Base-by-base conservation (phyloP, 495 filamentous ascomycete genomes). In the Daldinia loculata region DNA sequence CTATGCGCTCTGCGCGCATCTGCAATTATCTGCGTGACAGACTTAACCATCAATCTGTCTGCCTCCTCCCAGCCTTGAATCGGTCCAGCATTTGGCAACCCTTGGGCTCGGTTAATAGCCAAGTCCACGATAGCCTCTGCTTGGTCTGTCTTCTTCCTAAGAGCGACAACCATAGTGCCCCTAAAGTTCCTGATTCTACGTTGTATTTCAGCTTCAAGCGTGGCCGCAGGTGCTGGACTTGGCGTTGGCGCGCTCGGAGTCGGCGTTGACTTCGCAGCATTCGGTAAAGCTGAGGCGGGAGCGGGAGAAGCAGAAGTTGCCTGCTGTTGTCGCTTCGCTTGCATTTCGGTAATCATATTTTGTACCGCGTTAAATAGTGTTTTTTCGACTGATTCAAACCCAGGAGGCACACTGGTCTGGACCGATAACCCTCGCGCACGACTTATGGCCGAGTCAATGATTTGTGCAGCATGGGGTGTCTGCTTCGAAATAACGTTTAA, bases 51-150 rank as follows among this genome's bases (percentile, higher is more conserved):
- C 45, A 77, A 41, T 29, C 70, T 70, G 39, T 77, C 75, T 45
- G 75, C 75, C 63, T 75, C 74, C n/a, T 77, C 75, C 75, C 75
- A 77, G 19, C 74, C 74, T 48, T 62, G 73, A 55, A 77, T 67
- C 7, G 71, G 72, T 14, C 66, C 70, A 24, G 62, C 15, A 26
- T 74, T 75, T 8, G 75, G 68, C 32, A 74, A 62, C 45, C 75
- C 75, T 50, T 72, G 68, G 32, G 75, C 75, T 62, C 75, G 75
- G n/a, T 66, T 76, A 53, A 77, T 76, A 4, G 75, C 75, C 9
- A 72, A 69, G 39, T 77, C 75, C 19, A 77, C 66, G 34, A 77
- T 74, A 50, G 63, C 70, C 11, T 75, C 73, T 30, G 75, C 75
- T 32, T 76, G 71, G 17, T 77, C 75, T 2, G 75, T 77, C 66